Conservation (phyloP, 139 green algal genomes). For the Pleodorina starrii region DNA sequence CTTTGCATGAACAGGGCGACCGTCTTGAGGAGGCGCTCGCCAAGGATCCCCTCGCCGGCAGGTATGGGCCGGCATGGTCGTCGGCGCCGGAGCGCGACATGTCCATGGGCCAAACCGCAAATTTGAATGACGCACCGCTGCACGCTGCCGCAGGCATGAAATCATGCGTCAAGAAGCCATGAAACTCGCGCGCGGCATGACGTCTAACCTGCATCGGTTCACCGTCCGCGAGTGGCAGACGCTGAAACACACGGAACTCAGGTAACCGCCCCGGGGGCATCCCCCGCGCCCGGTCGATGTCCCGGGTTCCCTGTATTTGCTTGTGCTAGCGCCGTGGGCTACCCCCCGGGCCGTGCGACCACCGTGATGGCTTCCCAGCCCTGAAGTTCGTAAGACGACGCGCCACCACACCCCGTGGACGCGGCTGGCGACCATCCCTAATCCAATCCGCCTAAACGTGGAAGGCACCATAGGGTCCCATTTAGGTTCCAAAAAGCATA, state of each 20-base stretch:
- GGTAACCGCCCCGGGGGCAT: conserved; percentile 13
- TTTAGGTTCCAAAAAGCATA: no score
- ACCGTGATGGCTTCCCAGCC: no score
- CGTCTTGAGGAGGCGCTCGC: conserved; percentile 47
- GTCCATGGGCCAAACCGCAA: no score
- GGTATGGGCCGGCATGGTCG: background rate
- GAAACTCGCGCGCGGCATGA: background rate
- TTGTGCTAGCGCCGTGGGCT: no score
- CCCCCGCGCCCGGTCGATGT: no score
- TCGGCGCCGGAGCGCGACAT: background rate
- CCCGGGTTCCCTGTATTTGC: no score
- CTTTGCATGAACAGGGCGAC: conserved; percentile 31
- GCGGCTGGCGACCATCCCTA: no score
- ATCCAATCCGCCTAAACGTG: no score
- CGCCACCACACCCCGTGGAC: no score
- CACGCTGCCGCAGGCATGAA: conserved; percentile 41
- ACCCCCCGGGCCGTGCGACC: no score
- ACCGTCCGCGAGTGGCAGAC: conserved; percentile 54
- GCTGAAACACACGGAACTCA: conserved; percentile 50
- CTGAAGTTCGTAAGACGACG: no score
- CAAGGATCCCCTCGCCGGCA: conserved; percentile 53
- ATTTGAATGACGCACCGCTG: background rate
- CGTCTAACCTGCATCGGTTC: background rate
- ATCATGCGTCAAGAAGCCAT: conserved; percentile 36
- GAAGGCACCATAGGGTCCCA: no score